phyloP scores from a whole-genome alignment of 2,329 filamentous ascomycete genomes.

The Apiospora rasikravindrae region DNA sequence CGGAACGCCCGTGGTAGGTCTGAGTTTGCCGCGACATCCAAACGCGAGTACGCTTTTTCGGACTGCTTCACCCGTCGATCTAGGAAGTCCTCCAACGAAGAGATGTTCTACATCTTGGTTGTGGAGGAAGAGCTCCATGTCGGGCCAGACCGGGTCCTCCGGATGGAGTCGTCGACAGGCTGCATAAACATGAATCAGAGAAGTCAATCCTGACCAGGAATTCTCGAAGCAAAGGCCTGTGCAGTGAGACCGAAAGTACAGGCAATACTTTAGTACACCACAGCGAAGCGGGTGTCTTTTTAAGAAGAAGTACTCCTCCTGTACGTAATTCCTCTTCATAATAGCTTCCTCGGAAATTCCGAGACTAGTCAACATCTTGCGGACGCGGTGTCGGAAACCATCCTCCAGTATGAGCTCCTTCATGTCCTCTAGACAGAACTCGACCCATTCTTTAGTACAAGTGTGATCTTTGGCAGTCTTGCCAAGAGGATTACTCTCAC shows the following conservation, averaged over 20 bases:
- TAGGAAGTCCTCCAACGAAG: background rate
- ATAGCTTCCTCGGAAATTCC: background rate
- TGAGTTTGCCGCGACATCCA: background rate
- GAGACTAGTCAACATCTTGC: background rate
- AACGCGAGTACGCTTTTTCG: background rate
- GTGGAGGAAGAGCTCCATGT: background rate
- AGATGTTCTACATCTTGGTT: background rate
- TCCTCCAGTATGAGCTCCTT: background rate
- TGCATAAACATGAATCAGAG: background rate
- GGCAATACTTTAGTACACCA: background rate
- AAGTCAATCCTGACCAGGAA: background rate
- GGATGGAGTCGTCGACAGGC: background rate
- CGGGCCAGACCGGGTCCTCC: background rate
- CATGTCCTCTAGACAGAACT: background rate
- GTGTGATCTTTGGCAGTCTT: background rate
- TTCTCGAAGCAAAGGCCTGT: background rate
- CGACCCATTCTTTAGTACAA: background rate
- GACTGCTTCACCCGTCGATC: background rate
- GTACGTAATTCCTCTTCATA: background rate
- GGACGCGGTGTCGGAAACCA: background rate
- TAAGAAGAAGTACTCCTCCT: background rate
- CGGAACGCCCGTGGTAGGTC: background rate
- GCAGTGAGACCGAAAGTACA: background rate
- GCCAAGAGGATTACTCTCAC: background rate
- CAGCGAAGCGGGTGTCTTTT: background rate